Evolutionary conservation across 345 rosid species (phyloP), one percentile per base, ranked within the genome.

Genomic region (Salix viminalis): DNA sequence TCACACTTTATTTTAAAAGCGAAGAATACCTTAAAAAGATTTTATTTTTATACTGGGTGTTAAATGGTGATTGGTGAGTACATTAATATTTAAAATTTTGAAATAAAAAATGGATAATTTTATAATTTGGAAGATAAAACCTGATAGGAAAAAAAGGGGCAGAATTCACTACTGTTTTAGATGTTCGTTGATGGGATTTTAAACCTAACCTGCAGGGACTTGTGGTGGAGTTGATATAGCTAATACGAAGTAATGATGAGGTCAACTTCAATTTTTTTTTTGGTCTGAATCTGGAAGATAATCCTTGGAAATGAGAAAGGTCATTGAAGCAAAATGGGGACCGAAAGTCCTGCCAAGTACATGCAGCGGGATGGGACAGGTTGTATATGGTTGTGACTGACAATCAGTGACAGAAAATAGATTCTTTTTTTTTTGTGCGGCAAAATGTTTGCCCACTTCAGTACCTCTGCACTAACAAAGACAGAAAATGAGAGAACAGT

Each of bases 121-220:
- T 0, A 23, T 54, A 54, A 54, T 54, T 54, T 54, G 23, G 12
- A 54, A 54, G 60, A 23, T 19, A 54, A 54, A 54, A 54, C 21
- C n/a, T 19, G 60, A 19, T 54, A 7, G 60, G 4, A 54, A 54
- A 54, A 54, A 54, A 34, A 16, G 7, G n/a, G 1, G 8, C 24
- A 54, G 24, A 54, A 54, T 54, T 21, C 60, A 54, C 2, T 19
- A 54, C 60, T 7, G 10, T 21, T 54, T 54, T 54, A 54, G 60
- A 54, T 54, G 60, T 21, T 19, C 6, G 3, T 21, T 19, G 8
- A 54, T 19, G 60, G 10, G 60, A 7, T 54, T 13, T 37, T 58
- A n/a, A 58, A 21, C 18, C 7, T n/a, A 26, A 62, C 32, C 46
- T 67, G 68, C 80, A 77, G 84, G 67, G 24, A 24, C 68, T 79